Evolutionary conservation across 2,329 filamentous ascomycete species (phyloP), one percentile per base, ranked within the genome.

Genomic region (Conoideocrella luteorostrata): DNA sequence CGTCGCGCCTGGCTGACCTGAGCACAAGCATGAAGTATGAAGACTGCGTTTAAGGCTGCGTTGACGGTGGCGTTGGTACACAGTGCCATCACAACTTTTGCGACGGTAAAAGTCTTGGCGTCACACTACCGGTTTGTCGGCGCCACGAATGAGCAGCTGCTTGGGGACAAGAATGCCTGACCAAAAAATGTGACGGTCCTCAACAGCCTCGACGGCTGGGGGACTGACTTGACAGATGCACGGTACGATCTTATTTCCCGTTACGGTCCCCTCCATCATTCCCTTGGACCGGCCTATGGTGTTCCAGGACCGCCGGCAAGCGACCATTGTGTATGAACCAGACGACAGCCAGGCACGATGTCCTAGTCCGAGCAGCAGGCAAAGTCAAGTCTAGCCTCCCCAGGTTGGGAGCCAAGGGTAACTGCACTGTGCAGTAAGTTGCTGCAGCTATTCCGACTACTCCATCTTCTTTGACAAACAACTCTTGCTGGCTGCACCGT

Each of bases 31-130:
- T 12, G 28, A 33, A 24, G 13, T 11, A 20, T 32, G 17, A 23
- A 20, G 18, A 20, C 22, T 29, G 37, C 22, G n/a, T 21, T 7
- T n/a, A 23, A 7, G 9, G 7, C 17, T 11, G 4, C n/a, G 20
- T 29, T 28, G 22, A 29, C 15, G 9, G 4, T 29, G 23, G 37
- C 22, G 21, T 26, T n/a, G 35, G 32, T 17, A 26, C 40, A 42
- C 40, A 42, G 40, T 42, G 40, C 32, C 13, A 23, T 28, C 28
- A 34, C 28, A 17, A 44, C 17, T 28, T 30, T 11, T 5, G 13
- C 32, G 43, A 40, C 32, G 29, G 29, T 17, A 28, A 29, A 43
- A n/a, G 39, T 20, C 44, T 46, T 46, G 40, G 44, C 44, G 44
- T 42, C 17, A 28, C 44, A 39, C 44, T 30, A 46, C 35, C 34